Evolutionary conservation across 2,329 filamentous ascomycete genomes (phyloP).

Genomic region (Ciborinia camelliae): DNA sequence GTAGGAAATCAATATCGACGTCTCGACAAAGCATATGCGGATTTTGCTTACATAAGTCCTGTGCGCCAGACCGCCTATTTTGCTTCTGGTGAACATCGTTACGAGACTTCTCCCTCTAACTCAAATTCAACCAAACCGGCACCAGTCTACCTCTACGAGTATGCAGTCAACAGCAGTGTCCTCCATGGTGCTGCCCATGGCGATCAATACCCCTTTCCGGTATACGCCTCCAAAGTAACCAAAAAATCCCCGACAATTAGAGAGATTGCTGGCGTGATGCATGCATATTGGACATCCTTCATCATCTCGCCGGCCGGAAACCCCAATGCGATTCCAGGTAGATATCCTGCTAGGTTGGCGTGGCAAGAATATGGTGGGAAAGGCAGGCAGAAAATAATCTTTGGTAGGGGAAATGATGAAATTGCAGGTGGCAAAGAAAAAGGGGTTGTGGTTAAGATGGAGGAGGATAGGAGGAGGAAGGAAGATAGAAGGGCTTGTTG

Average conservation of each 20-base stretch:
- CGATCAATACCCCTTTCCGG: slow-evolving; percentile 45
- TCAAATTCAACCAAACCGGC: neutral
- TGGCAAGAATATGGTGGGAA: slow-evolving; percentile 27
- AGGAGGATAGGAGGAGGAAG: slow-evolving; percentile 36
- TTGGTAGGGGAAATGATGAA: slow-evolving; percentile 60
- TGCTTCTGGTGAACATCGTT: slow-evolving; percentile 27
- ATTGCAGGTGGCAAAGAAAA: slow-evolving; percentile 37
- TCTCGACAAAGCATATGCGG: slow-evolving; percentile 57
- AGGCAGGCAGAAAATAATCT: slow-evolving; percentile 42
- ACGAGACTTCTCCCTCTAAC: neutral
- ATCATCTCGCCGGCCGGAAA: slow-evolving; percentile 31
- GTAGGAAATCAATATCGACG: slow-evolving; percentile 56
- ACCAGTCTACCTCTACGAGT: slow-evolving; percentile 57
- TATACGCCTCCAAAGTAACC: slow-evolving; percentile 36
- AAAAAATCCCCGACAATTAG: slow-evolving; percentile 20
- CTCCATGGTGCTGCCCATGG: slow-evolving; percentile 43
- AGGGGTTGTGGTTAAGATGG: slow-evolving; percentile 46
- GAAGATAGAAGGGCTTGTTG: slow-evolving; percentile 49
- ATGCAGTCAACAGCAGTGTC: slow-evolving; percentile 45
- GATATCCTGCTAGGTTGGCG: neutral
- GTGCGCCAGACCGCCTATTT: slow-evolving; percentile 57
- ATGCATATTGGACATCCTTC: slow-evolving; percentile 38
- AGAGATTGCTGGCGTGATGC: slow-evolving; percentile 31
- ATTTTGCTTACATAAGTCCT: slow-evolving; percentile 63
- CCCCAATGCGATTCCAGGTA: slow-evolving; percentile 33